A percentile compares a stretch with the other conserved stretches of the same genome.
phyloP scores from a whole-genome alignment of 352 stramenopile genomes.

The Phytophthora tentaculata region DNA sequence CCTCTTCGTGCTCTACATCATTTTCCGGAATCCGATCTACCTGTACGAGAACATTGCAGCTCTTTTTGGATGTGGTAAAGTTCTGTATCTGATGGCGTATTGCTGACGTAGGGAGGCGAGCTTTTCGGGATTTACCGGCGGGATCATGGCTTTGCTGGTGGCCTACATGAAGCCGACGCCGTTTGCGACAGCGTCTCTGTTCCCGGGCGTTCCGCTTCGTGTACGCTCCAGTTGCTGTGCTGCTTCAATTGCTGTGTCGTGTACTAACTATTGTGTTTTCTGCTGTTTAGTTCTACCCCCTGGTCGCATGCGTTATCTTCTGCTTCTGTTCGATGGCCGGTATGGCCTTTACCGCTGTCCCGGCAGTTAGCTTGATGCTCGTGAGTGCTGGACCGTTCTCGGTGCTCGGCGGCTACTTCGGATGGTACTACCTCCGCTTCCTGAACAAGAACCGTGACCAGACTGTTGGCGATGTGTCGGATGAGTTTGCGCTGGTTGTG shows the following conservation, averaged over 20 bases:
- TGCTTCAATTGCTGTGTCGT: not conserved
- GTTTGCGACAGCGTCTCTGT: constrained; percentile 54
- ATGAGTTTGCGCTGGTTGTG: constrained; percentile 78
- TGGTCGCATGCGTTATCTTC: constrained; percentile 60
- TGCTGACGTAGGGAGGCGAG: constrained; percentile 56
- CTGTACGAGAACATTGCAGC: constrained; percentile 48
- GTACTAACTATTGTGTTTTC: constrained; percentile 3
- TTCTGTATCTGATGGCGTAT: constrained; percentile 11
- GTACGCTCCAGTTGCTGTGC: constrained; percentile 30
- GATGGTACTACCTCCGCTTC: constrained; percentile 89
- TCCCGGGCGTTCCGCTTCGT: constrained; percentile 68
- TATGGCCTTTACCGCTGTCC: constrained; percentile 38
- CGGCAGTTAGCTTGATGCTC: constrained; percentile 53
- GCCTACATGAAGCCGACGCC: constrained; percentile 81
- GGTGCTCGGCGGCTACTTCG: constrained; percentile 76
- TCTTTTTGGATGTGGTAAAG: not conserved
- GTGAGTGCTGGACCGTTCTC: constrained; percentile 79
- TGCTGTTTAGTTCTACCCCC: constrained; percentile 69
- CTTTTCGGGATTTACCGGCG: constrained; percentile 79
- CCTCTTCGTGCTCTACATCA: constrained; percentile 84
- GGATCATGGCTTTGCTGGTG: constrained; percentile 82
- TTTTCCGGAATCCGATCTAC: constrained; percentile 81
- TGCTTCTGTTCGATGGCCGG: constrained; percentile 53
- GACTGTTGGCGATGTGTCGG: constrained; percentile 74
- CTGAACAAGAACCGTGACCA: constrained; percentile 80